Base-by-base conservation (phyloP, 129 eudicot genomes). In the Sambucus nigra region DNA sequence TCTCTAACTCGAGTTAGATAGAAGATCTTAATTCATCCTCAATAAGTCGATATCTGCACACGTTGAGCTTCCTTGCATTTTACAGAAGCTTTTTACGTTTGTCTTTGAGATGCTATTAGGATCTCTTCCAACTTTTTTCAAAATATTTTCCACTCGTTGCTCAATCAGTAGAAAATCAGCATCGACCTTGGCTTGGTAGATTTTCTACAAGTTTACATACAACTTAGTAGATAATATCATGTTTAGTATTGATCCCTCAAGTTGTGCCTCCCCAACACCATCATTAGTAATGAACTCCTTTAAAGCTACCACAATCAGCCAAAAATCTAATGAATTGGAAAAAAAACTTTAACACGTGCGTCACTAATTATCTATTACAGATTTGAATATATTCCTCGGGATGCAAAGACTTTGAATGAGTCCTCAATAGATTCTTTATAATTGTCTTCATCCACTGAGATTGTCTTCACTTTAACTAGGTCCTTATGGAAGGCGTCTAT, bases 141-240 rank as follows among this genome's bases (percentile, higher is more conserved):
- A 51, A 47, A 83, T 72, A 60, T 77, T 58, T 63, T 52, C 76
- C 45, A 77, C 85, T 17, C 74, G 78, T 66, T 80, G 86, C 68
- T 82, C 96, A 73, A 92, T 68, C 63, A 70, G 79, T 67, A 60
- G 72, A 76, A 80, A 61, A 70, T 92, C 99, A 53, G 88, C 79
- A 73, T 92, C 99, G 53, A 96, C 99, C 83, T 92, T 92, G 1
- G 92, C 96, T 66, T 82, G 99, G 68, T 92, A 92, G 46, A 83
- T 76, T 68, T 82, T 92, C 67, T 92, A 96, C 56, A 92, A 78
- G 60, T 70, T 82, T 29, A 86, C 79, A 64, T 92, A 92, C 67
- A 82, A 74, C 94, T 92, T 94, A 10, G 99, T 92, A 20, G 99
- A 82, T 38, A 96, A 86, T 45, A 96, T 86, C 99, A 92, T 92